phyloP scores from a whole-genome alignment of 495 filamentous ascomycete species.

The Talaromyces proteolyticus region DNA sequence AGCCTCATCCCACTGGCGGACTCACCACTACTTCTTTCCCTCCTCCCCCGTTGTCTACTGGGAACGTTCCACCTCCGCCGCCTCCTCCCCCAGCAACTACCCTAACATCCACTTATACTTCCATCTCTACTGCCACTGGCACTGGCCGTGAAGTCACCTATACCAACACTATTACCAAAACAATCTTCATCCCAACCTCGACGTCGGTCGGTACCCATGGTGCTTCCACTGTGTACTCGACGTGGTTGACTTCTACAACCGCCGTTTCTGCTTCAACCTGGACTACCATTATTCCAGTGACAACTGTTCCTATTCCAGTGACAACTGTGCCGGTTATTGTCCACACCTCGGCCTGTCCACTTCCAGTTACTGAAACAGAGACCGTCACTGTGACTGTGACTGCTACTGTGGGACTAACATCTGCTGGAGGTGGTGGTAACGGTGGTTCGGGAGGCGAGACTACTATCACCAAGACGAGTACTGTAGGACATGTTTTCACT shows the following conservation, averaged over 20 bases:
- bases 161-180: background rate
- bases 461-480: too few relatives aligned
- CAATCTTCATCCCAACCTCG: slow-evolving; percentile 2
- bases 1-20: background rate
- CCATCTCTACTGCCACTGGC: background rate
- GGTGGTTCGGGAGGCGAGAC: background rate
- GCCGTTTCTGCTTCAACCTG: slow-evolving; percentile 1
- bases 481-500: too few relatives aligned
- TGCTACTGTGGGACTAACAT: background rate
- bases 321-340: background rate
- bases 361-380: slow-evolving; percentile 1
- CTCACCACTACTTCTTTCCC: background rate
- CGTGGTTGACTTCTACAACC: slow-evolving; percentile 1
- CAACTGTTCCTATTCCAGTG: background rate
- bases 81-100: background rate
- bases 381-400: slow-evolving; percentile 2
- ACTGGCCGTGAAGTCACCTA: background rate
- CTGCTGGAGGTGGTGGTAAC: background rate
- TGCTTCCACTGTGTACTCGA: slow-evolving; percentile 1
- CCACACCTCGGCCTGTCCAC: background rate
- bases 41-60: background rate
- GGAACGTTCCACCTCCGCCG: background rate
- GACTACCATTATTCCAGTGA: slow-evolving; percentile 1
- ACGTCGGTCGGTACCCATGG: slow-evolving; percentile 1
- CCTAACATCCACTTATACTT: background rate